A percentile compares a stretch with the other conserved stretches of the same genome.
Conservation (phyloP, 2,329 filamentous ascomycete genomes). For the Pseudogymnoascus sp. region DNA sequence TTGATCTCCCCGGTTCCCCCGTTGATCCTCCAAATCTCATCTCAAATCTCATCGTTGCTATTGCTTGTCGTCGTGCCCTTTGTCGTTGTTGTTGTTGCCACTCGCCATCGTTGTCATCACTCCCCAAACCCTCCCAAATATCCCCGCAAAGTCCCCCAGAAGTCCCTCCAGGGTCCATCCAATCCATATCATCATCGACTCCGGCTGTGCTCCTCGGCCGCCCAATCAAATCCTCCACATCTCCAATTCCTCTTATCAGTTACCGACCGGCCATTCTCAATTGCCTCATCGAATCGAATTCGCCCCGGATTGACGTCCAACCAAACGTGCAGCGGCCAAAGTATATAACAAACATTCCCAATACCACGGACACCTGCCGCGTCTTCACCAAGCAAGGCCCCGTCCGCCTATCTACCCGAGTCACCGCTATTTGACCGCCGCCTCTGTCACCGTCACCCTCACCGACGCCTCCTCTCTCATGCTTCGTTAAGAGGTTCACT, state of each 20-base stretch:
- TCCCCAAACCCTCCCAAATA: neutral
- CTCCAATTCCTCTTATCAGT: neutral
- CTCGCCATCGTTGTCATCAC: neutral
- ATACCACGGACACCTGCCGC: neutral
- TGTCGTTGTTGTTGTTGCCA: neutral
- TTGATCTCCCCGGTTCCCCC: neutral
- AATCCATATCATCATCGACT: neutral
- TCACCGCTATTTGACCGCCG: neutral
- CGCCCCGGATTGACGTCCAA: neutral
- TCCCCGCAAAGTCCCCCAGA: neutral
- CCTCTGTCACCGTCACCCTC: neutral
- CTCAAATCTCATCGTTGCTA: neutral
- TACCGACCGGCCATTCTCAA: neutral
- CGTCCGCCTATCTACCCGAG: neutral
- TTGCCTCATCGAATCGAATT: neutral
- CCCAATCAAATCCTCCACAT: neutral
- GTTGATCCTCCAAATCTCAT: neutral
- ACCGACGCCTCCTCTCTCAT: neutral
- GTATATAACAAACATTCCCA: neutral
- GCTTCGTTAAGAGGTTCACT: conserved; percentile 1
- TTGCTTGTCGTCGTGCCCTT: neutral
- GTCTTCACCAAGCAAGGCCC: neutral
- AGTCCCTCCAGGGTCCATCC: neutral
- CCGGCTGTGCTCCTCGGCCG: neutral
- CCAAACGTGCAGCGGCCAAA: neutral